Base-by-base conservation (phyloP, 768 basidiomycete species). In the Leccinum barrowsii region DNA sequence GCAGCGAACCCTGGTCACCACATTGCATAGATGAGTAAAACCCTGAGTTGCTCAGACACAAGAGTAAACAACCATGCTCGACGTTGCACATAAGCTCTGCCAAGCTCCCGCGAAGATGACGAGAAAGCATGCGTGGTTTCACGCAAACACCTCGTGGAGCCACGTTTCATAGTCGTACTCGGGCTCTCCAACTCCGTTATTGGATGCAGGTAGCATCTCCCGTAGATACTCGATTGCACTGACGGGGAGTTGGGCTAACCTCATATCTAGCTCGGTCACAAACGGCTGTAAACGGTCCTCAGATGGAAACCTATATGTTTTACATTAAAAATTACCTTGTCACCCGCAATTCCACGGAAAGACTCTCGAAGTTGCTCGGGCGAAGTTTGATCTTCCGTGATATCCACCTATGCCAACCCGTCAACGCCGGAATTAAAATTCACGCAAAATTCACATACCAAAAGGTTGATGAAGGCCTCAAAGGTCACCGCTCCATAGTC, bases 351-450 rank as follows among this genome's bases (percentile, higher is more conserved):
- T 3, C 90, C 90, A 28, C 92, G 86, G 85, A 99, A 99, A 2
- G 95, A 86, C 58, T 94, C 93, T 19, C 90, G 85, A 63, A 99
- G 81, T 67, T 98, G 96, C 42, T 94, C 93, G 0, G 89, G 83
- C 3, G 94, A 90, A 4, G 92, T 94, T 57, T 97, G 92, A 69
- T 99, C 97, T 75, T 98, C 95, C 28, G 85, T 94, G 60, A 97
- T 94, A 26, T 94, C 94, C 54, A 96, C 92, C 95, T 98, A 40
- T 17, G 24, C 30, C 61, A 42, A 55, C 28, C 12, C 32, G 17
- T 61, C 19, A 47, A 52, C 55, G 47, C 59, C 17, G 48, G 24
- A 50, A 37, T 11, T 15, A 30, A 47, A 5, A 24, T 19, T 46
- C 11, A 12, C 11, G 12, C 6, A n/a, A 15, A 8, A 10, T 21